These are phyloP conservation scores for Micractinium sp. DNA, from an alignment of 139 green algal genomes.

Conservation along the genomic window DNA sequence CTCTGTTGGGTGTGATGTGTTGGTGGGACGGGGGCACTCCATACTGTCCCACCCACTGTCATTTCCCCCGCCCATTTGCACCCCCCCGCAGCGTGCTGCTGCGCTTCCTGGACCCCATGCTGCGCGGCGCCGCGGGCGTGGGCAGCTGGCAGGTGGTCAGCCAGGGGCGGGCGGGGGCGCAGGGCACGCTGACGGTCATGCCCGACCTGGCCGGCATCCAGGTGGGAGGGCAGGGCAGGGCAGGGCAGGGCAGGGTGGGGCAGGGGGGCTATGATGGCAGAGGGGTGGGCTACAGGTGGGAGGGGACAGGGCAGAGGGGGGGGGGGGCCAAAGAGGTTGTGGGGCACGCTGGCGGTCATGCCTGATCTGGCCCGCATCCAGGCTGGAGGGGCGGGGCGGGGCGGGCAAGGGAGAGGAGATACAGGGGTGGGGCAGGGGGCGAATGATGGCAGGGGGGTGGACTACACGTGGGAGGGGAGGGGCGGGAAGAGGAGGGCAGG, in stretches of 20 bases:
- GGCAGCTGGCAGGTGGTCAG: conserved; percentile 78
- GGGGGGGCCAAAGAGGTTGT: no score
- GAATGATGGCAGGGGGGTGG: no score
- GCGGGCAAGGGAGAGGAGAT: background rate
- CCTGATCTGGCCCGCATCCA: conserved; percentile 67
- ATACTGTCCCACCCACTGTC: background rate
- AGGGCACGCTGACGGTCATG: conserved; percentile 55
- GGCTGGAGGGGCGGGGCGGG: background rate
- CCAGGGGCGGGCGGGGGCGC: conserved; percentile 28
- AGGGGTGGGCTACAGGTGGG: no score
- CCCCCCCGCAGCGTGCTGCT: conserved; percentile 58
- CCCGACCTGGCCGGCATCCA: conserved; percentile 69
- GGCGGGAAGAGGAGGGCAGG: no score
- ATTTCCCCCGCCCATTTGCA: background rate
- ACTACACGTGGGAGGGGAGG: no score
- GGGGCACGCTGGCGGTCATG: conserved; percentile 47
- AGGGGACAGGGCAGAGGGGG: no score
- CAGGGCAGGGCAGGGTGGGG: background rate
- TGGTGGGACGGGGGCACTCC: background rate
- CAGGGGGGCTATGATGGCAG: no score
- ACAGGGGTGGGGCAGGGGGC: no score
- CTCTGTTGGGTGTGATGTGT: no score
- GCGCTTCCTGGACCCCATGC: conserved; percentile 63
- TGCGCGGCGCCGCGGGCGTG: conserved; percentile 69
- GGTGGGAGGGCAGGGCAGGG: background rate